Percentiles rank a stretch among this genome's conserved stretches.
phyloP scores from a whole-genome alignment of 768 basidiomycete genomes.

The Collybia sordida region DNA sequence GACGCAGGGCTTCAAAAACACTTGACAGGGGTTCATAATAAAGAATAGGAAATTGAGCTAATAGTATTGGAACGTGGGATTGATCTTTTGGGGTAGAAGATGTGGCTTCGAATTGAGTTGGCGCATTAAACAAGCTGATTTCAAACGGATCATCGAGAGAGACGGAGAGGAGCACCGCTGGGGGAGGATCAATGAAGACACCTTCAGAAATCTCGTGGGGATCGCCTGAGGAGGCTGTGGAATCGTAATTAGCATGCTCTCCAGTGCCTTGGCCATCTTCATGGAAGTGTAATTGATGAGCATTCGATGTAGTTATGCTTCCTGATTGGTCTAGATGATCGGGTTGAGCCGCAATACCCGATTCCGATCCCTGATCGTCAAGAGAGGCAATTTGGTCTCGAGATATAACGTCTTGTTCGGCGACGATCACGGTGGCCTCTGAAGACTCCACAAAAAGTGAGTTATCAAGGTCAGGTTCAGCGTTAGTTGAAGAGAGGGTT shows the following conservation, averaged over 20 bases:
- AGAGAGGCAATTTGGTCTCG: too few relatives aligned
- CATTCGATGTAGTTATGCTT: not conserved
- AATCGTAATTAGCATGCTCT: conserved; percentile 6
- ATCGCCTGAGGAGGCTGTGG: conserved; percentile 27
- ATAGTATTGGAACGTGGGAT: conserved; percentile 41
- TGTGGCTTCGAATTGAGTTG: conserved; percentile 25
- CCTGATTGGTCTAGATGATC: too few relatives aligned
- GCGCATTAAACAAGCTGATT: conserved; percentile 59
- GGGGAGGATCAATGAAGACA: conserved; percentile 75
- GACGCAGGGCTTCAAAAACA: conserved; percentile 72
- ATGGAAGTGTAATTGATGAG: not conserved
- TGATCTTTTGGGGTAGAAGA: conserved; percentile 22
- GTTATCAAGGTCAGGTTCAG: too few relatives aligned
- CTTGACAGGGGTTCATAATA: conserved; percentile 75
- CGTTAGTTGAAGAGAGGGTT: too few relatives aligned
- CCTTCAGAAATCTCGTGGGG: conserved; percentile 65
- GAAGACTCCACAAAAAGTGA: too few relatives aligned
- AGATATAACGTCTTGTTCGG: too few relatives aligned
- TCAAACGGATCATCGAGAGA: conserved; percentile 31
- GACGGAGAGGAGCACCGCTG: conserved; percentile 58
- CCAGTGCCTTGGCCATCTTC: conserved; percentile 6
- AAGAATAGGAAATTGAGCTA: conserved; percentile 64
- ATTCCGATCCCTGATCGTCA: too few relatives aligned
- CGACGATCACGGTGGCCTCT: too few relatives aligned
- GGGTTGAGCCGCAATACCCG: too few relatives aligned